These are phyloP conservation scores for Leishmania tropica DNA, from an alignment of 208 protist species.

Conservation along the genomic window DNA sequence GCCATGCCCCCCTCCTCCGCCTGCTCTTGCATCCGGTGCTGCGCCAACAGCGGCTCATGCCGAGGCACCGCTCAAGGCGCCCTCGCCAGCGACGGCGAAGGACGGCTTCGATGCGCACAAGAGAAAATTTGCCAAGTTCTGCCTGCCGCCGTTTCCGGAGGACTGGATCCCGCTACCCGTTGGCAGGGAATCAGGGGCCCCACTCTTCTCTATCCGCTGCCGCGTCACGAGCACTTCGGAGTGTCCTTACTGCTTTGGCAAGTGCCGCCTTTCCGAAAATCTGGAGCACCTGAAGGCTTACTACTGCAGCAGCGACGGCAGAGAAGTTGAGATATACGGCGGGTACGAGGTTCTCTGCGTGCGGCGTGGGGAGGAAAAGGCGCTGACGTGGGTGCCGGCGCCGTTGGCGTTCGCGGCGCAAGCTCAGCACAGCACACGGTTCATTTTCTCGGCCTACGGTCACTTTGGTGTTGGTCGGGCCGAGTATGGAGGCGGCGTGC, in stretches of 20 bases:
- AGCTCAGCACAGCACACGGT: slow-evolving; percentile 1
- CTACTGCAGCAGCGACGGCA: slow-evolving; percentile 37
- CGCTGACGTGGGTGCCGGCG: slow-evolving; percentile 41
- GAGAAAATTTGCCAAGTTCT: slow-evolving; percentile 25
- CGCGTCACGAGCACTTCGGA: slow-evolving; percentile 1
- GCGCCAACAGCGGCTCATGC: background rate
- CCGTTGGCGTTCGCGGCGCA: slow-evolving; percentile 14
- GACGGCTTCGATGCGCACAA: background rate
- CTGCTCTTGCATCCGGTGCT: background rate
- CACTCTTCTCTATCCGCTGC: slow-evolving; percentile 46
- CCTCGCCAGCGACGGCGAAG: background rate
- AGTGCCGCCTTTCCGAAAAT: slow-evolving; percentile 38
- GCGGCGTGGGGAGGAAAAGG: slow-evolving; percentile 10
- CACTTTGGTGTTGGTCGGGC: slow-evolving; percentile 48
- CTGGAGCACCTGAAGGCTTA: slow-evolving; percentile 38
- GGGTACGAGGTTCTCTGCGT: slow-evolving; percentile 58
- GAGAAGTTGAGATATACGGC: slow-evolving; percentile 30
- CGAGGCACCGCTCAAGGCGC: background rate
- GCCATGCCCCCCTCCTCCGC: background rate
- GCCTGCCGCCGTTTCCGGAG: slow-evolving; percentile 27
- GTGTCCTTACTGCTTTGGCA: slow-evolving; percentile 38
- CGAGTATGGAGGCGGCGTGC: slow-evolving; percentile 33
- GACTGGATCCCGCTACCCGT: slow-evolving; percentile 40
- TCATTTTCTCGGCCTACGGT: slow-evolving; percentile 29
- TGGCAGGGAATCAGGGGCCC: slow-evolving; percentile 33